These are phyloP conservation scores for Musa balbisiana DNA, from an alignment of 202 grass and related monocot species.

Conservation along the genomic window DNA sequence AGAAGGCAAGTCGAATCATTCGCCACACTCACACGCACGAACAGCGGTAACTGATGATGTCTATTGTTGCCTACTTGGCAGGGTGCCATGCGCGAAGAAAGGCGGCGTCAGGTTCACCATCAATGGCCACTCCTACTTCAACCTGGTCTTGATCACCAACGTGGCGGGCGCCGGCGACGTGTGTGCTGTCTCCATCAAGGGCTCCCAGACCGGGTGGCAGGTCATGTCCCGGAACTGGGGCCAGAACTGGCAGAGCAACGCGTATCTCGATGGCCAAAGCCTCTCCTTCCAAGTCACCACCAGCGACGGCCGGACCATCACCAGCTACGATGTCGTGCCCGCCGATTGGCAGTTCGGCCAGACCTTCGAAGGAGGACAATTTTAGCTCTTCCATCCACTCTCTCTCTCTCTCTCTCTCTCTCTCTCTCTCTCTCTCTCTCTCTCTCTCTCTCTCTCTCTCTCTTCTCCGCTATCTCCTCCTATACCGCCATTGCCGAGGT, in stretches of 20 bases:
- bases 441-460: too few species aligned
- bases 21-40: background rate
- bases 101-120: conserved; percentile 83
- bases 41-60: background rate
- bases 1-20: conserved; percentile 38
- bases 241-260: conserved; percentile 45
- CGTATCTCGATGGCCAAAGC: conserved; percentile 52
- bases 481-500: background rate
- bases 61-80: background rate
- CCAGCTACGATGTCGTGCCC: conserved; percentile 47
- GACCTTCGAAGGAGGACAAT: conserved; percentile 65
- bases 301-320: conserved; percentile 60
- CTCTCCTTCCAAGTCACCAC: conserved; percentile 71
- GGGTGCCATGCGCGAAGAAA: conserved; percentile 85
- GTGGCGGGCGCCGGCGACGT: conserved; percentile 74
- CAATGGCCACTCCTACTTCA: conserved; percentile 92
- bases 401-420: background rate
- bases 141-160: conserved; percentile 75
- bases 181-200: conserved; percentile 65
- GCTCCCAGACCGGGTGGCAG: conserved; percentile 65
- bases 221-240: conserved; percentile 86
- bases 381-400: conserved; percentile 22
- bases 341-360: conserved; percentile 26
- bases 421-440: too few species aligned
- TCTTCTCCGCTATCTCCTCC: too few species aligned